These are phyloP conservation scores for Monosporascus sp. DNA, from an alignment of 2,329 filamentous ascomycete genomes.

Conservation along the genomic window DNA sequence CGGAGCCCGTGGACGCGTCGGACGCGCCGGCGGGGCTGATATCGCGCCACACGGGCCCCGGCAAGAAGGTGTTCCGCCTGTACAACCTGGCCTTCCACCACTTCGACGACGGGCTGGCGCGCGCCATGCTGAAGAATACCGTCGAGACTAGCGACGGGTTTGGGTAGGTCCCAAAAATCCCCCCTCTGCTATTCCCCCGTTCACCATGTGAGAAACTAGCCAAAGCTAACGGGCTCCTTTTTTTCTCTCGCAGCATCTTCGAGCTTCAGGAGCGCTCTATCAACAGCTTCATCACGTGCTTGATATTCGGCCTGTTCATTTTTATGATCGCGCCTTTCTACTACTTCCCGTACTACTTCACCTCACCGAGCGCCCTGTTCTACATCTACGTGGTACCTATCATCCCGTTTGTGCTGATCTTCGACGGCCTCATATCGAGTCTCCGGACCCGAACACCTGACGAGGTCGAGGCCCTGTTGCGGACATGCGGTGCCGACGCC, in stretches of 20 bases:
- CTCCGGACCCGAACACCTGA: slow-evolving; percentile 61
- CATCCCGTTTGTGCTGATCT: slow-evolving; percentile 60
- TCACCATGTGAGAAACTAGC: neutral
- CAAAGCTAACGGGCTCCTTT: neutral
- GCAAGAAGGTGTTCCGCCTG: slow-evolving; percentile 56
- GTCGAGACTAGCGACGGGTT: slow-evolving; percentile 62
- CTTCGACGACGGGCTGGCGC: slow-evolving; percentile 61
- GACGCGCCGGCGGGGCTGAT: slow-evolving; percentile 49
- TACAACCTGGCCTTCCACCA: slow-evolving; percentile 76
- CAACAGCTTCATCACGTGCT: slow-evolving; percentile 47
- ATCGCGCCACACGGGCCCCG: slow-evolving; percentile 23
- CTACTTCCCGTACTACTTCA: slow-evolving; percentile 47
- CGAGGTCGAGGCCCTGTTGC: slow-evolving; percentile 58
- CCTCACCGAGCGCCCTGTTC: slow-evolving; percentile 50
- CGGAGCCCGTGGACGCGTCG: slow-evolving; percentile 59
- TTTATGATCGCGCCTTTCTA: slow-evolving; percentile 48
- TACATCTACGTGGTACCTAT: slow-evolving; percentile 64
- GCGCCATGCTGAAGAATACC: slow-evolving; percentile 57
- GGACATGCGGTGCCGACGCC: slow-evolving; percentile 42
- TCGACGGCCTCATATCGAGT: slow-evolving; percentile 64
- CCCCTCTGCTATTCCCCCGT: neutral
- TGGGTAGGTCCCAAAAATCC: slow-evolving; percentile 32
- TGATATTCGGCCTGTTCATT: slow-evolving; percentile 47
- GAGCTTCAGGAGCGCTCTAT: slow-evolving; percentile 66
- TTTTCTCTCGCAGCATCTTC: slow-evolving; percentile 47